Conservation (phyloP, 225 moss, liverwort and hornwort species). For the Asterella californica region DNA sequence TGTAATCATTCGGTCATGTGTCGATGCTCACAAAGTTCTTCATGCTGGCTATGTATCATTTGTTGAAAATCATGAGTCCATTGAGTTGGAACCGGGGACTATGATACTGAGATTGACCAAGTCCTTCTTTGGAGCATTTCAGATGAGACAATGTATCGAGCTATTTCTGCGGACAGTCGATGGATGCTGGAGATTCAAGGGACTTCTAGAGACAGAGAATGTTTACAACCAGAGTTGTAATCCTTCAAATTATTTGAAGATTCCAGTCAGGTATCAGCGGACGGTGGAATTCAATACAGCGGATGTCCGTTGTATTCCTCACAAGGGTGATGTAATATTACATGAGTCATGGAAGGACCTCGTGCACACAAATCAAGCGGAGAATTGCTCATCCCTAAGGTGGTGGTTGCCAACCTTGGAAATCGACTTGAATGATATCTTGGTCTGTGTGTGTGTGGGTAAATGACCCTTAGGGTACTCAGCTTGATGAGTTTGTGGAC, state of each 20-base stretch:
- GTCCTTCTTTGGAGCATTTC: slow-evolving; percentile 15
- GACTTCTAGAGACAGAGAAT: slow-evolving; percentile 21
- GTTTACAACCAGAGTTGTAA: slow-evolving; percentile 26
- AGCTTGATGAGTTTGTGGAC: slow-evolving; percentile 34
- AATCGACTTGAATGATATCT: slow-evolving; percentile 37
- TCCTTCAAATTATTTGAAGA: slow-evolving; percentile 28
- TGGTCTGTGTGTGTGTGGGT: slow-evolving; percentile 34
- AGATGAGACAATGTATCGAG: slow-evolving; percentile 30
- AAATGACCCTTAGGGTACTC: background rate
- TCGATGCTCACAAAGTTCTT: background rate
- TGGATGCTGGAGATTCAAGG: slow-evolving; percentile 35
- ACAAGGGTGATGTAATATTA: slow-evolving; percentile 37
- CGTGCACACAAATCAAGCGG: slow-evolving; percentile 2
- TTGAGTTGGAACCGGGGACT: slow-evolving; percentile 14
- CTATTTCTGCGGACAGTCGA: slow-evolving; percentile 28
- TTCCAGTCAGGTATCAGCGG: slow-evolving; percentile 28
- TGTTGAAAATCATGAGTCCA: background rate
- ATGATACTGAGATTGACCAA: slow-evolving; percentile 33
- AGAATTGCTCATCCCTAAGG: slow-evolving; percentile 10
- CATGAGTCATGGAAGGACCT: slow-evolving; percentile 42
- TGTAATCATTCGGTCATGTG: slow-evolving; percentile 30
- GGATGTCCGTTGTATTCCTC: slow-evolving; percentile 28
- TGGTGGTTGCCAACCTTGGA: slow-evolving; percentile 36
- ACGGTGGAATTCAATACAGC: slow-evolving; percentile 25
- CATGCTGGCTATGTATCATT: slow-evolving; percentile 34